Evolutionary conservation across 805 yeast species (phyloP), one percentile per base, ranked within the genome.

Genomic region (Metschnikowia colocasiae): DNA sequence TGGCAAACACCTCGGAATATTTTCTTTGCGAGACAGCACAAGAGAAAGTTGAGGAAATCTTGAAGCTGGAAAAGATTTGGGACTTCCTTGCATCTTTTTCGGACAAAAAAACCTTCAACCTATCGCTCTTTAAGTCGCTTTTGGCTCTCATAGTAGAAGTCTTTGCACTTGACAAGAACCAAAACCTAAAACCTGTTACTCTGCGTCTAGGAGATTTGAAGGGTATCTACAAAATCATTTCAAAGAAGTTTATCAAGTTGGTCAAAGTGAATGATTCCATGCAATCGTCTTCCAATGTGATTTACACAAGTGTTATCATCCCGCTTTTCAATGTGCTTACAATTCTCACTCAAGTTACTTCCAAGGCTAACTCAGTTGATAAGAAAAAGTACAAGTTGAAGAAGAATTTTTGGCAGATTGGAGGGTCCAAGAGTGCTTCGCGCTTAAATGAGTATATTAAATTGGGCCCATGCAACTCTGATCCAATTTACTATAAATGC

Each of bases 391-490:
- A 6, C 23, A 59, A 62, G n/a, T 63, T 71, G 36, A 76, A 79
- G 51, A 68, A 74, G 15, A 75, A 69, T 25, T 69, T 84, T 40
- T 83, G 88, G 83, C 63, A 71, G 3, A 50, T 60, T 4, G 77
- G 75, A 18, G 83, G 83, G 15, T 54, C 57, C 39, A 69, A 69
- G 46, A 52, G 61, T 47, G 65, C 65, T 3, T 53, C 80, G 1
- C 69, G 71, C 48, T 57, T 85, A 9, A 39, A 69, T 1, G 74
- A 65, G 0, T 74, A 82, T 51, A 54, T 85, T 18, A 65, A 65
- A 10, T 51, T 80, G 12, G 85, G 89, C 0, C 78, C 80, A 1
- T 69, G 82, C 40, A 72, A 71, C 42, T 80, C 86, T 43, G 66
- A 70, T 25, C 75, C 82, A 0, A 52, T 65, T 0, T 83, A 80